A percentile compares a stretch with the other conserved stretches of the same genome.
These are phyloP conservation scores for Macrophomina phaseolina DNA, from an alignment of 2,329 filamentous ascomycete species.

Conservation along the genomic window DNA sequence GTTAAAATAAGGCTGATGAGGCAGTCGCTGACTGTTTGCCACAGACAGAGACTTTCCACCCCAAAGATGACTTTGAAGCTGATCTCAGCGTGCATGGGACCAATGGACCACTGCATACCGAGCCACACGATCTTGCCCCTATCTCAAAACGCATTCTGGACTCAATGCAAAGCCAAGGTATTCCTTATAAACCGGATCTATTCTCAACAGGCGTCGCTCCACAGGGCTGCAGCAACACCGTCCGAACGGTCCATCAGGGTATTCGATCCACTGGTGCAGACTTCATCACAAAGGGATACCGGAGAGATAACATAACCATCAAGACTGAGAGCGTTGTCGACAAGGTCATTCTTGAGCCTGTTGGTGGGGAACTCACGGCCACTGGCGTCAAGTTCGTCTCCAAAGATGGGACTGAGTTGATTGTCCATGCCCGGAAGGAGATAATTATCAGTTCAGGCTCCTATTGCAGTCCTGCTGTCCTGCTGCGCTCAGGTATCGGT, in stretches of 20 bases:
- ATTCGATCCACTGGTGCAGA: slow-evolving; percentile 40
- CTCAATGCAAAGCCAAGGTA: slow-evolving; percentile 29
- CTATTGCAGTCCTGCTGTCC: slow-evolving; percentile 44
- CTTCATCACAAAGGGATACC: slow-evolving; percentile 50
- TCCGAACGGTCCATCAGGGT: slow-evolving; percentile 40
- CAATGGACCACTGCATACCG: slow-evolving; percentile 57
- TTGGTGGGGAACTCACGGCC: slow-evolving; percentile 48
- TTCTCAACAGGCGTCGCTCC: slow-evolving; percentile 28
- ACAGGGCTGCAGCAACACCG: slow-evolving; percentile 39
- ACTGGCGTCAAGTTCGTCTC: slow-evolving; percentile 53
- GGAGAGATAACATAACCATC: slow-evolving; percentile 44
- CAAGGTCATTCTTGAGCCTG: slow-evolving; percentile 55
- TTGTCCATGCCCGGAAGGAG: slow-evolving; percentile 43
- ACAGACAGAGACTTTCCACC: slow-evolving; percentile 62
- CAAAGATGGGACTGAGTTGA: slow-evolving; percentile 46
- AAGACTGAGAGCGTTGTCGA: slow-evolving; percentile 40
- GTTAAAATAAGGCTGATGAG: background rate
- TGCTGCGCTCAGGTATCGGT: slow-evolving; percentile 64
- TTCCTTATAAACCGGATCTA: slow-evolving; percentile 29
- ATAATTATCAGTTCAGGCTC: slow-evolving; percentile 42
- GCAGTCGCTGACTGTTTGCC: background rate
- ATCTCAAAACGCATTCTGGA: slow-evolving; percentile 42
- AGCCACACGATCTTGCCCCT: slow-evolving; percentile 61
- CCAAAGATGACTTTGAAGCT: slow-evolving; percentile 63
- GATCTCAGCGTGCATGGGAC: slow-evolving; percentile 56